Evolutionary conservation across 2,329 filamentous ascomycete genomes (phyloP), one percentile per base, ranked within the genome.

Genomic region (Endothia cerciana): DNA sequence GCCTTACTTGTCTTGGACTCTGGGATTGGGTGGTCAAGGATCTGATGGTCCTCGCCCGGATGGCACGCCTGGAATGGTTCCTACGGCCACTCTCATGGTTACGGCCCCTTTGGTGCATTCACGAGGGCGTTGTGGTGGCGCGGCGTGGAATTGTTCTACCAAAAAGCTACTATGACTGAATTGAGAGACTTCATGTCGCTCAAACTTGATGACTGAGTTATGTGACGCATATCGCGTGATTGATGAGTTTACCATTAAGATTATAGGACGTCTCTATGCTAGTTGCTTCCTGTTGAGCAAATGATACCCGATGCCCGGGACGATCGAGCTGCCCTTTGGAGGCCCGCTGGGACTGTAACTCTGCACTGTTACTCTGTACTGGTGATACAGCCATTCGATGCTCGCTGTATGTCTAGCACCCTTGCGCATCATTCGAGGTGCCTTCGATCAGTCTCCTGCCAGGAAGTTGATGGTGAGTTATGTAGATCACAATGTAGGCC

Each of bases 51-150:
- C 17, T 60, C 56, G 36, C 53, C 51, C 43, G 53, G 49, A 59
- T 63, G 49, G 61, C 61, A 36, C 17, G 61, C 61, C 49, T 47
- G 51, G 28, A 45, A 38, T 53, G 59, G 67, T 63, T 68, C 56
- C 66, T 66, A 53, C 45, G 64, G 68, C 62, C 65, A 62, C 55
- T 43, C 40, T 58, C 51, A 43, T 62, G 51, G 49, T 36, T 61
- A 57, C 36, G 57, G 58, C 60, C 64, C 45, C 47, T 56, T 43
- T 62, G 55, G 60, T 62, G 61, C 62, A 70, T 74, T 76, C 72
- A 70, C 68, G 74, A 71, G 71, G 74, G 73, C 65, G 65, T 77
- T 73, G 68, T 76, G 73, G 77, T 77, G 77, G 76, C 74, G 74
- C 49, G 67, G 71, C 66, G 67, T 66, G 68, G 49, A 69, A 65